A percentile compares a stretch with the other conserved stretches of the same genome.
These are phyloP conservation scores for Botrytis porri DNA, from an alignment of 2,329 filamentous ascomycete species.

Conservation along the genomic window DNA sequence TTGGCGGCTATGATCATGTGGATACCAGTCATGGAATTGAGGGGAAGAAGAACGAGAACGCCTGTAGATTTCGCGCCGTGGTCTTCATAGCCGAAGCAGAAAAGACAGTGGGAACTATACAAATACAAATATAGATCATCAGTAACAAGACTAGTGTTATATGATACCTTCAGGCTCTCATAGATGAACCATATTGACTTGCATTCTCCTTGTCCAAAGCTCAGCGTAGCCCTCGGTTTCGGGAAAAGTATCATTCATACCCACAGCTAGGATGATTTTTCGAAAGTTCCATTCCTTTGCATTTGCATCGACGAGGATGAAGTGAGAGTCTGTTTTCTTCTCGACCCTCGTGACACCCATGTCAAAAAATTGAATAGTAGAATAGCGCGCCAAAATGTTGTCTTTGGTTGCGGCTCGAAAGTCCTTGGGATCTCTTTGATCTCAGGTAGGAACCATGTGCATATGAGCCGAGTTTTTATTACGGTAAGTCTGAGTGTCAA, in stretches of 20 bases:
- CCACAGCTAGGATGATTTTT: slow-evolving; percentile 55
- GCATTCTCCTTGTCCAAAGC: slow-evolving; percentile 46
- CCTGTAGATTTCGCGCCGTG: slow-evolving; percentile 46
- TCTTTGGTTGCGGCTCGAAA: slow-evolving; percentile 38
- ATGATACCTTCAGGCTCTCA: not conserved
- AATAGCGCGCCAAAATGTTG: slow-evolving; percentile 40
- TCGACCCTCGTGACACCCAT: slow-evolving; percentile 27
- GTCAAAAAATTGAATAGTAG: slow-evolving; percentile 38
- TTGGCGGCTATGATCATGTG: slow-evolving; percentile 44
- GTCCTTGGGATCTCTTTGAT: slow-evolving; percentile 37
- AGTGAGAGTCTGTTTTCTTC: slow-evolving; percentile 28
- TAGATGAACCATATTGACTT: not conserved
- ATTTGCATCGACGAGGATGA: slow-evolving; percentile 42
- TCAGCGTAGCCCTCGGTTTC: slow-evolving; percentile 53
- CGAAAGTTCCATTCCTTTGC: slow-evolving; percentile 47
- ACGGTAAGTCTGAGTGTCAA: slow-evolving; percentile 44
- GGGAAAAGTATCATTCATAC: slow-evolving; percentile 50
- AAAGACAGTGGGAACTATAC: slow-evolving; percentile 54
- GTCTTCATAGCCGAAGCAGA: slow-evolving; percentile 59
- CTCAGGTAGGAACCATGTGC: slow-evolving; percentile 44
- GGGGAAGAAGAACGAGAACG: slow-evolving; percentile 44
- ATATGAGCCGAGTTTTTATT: slow-evolving; percentile 44
- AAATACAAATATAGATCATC: too few relatives aligned
- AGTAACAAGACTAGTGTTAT: too few relatives aligned
- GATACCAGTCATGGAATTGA: slow-evolving; percentile 34